phyloP scores from a whole-genome alignment of 805 yeast genomes.

The Sugiyamaella chiloensis region DNA sequence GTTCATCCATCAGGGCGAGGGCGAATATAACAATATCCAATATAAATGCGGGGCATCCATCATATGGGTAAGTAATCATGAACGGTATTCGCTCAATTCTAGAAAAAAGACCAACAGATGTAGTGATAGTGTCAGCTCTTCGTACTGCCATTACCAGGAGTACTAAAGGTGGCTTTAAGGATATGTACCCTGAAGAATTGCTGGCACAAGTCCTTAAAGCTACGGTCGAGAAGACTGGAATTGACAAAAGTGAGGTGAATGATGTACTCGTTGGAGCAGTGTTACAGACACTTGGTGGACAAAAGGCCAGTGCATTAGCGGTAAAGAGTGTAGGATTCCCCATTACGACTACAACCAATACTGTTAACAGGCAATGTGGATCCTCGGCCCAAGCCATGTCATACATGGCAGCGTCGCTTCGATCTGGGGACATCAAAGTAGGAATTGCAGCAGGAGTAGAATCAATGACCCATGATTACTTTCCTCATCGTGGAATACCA shows the following conservation, averaged over 20 bases:
- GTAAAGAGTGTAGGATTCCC: slow-evolving; percentile 38
- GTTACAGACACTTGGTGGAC: slow-evolving; percentile 39
- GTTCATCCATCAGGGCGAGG: too few relatives aligned
- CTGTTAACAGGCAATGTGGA: slow-evolving; percentile 40
- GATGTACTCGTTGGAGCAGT: slow-evolving; percentile 41
- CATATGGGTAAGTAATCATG: neutral
- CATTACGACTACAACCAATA: slow-evolving; percentile 35
- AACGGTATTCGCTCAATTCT: slow-evolving; percentile 11
- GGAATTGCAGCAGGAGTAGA: slow-evolving; percentile 45
- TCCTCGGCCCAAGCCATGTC: slow-evolving; percentile 41
- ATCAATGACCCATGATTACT: slow-evolving; percentile 42
- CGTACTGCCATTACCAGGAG: slow-evolving; percentile 39
- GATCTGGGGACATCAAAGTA: slow-evolving; percentile 33
- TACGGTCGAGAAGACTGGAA: slow-evolving; percentile 29
- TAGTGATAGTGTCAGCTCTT: slow-evolving; percentile 38
- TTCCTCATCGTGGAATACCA: slow-evolving; percentile 41
- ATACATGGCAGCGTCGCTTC: slow-evolving; percentile 34
- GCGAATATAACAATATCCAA: too few relatives aligned
- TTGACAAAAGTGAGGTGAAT: slow-evolving; percentile 32
- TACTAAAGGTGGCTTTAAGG: slow-evolving; percentile 38
- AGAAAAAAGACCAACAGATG: slow-evolving; percentile 33
- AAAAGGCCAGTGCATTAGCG: slow-evolving; percentile 39
- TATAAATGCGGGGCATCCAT: too few relatives aligned
- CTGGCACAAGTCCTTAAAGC: slow-evolving; percentile 34
- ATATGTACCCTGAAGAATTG: slow-evolving; percentile 38